Base-by-base conservation (phyloP, 2,329 filamentous ascomycete genomes). In the Colletotrichum lindemuthianum region DNA sequence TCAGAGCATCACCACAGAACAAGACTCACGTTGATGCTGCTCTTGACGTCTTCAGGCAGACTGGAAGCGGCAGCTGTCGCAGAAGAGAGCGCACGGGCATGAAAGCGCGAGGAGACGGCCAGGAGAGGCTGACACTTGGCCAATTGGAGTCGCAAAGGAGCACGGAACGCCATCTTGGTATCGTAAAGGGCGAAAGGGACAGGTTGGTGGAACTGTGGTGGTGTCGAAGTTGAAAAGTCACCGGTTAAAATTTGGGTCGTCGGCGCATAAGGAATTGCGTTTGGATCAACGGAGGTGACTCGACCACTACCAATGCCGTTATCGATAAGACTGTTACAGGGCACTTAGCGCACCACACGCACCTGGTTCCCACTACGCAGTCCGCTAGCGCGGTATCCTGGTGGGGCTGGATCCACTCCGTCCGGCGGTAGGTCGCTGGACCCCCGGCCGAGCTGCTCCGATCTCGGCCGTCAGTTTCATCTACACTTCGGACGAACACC, bases 131-230 rank as follows among this genome's bases (percentile, higher is more conserved):
- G 56, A 63, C 67, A 54, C 68, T 65, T 65, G 56, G 73, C 72
- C 72, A 77, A 72, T 72, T 77, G 78, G 65, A 77, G 74, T 70
- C 77, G 75, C 47, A 80, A 68, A 36, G 78, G 72, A 40, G 76
- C 67, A 68, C 77, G 77, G 68, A 79, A 70, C 67, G 79, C 77
- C 80, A 82, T 82, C 54, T 59, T 67, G 43, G 9, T 60, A 41
- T 49, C 36, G 33, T 48, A 10, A 15, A 33, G 40, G n/a, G 45
- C 33, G 55, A 55, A 51, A 13, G 24, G 16, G 40, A 12, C 52
- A 48, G 51, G 37, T 51, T 47, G 36, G 12, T 4, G n/a, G 4
- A 39, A 51, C 15, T 36, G 41, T 34, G 52, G 37, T 63, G 58
- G 32, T 63, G 47, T 41, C 43, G 58, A 50, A 60, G 61, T 47